A percentile compares a stretch with the other conserved stretches of the same genome.
These are phyloP conservation scores for Hemerocallis citrina DNA, from an alignment of 106 monocot genomes.

Conservation along the genomic window DNA sequence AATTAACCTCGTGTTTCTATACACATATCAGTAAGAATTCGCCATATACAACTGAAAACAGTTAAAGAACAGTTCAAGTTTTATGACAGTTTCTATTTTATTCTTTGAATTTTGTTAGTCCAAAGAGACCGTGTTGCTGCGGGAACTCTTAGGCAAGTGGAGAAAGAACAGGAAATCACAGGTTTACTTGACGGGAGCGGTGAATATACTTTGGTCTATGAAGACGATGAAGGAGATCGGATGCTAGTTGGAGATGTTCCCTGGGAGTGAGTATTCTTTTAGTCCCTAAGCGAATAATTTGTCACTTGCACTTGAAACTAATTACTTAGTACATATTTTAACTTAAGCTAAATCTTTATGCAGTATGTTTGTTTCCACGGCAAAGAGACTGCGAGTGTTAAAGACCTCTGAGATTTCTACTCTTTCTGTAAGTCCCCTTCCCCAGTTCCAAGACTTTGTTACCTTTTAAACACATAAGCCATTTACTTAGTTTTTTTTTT, in stretches of 20 bases:
- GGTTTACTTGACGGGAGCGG: conserved; percentile 68
- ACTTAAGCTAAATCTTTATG: not conserved
- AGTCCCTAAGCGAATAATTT: too few species aligned
- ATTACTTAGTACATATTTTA: too few species aligned
- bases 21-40: too few species aligned
- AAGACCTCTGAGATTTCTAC: conserved; percentile 24
- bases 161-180: conserved; percentile 23
- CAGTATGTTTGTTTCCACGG: conserved; percentile 28
- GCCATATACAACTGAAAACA: too few species aligned
- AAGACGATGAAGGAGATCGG: conserved; percentile 78
- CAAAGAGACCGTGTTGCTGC: conserved; percentile 37
- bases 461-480: too few species aligned
- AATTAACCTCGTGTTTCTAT: too few species aligned
- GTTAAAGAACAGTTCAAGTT: too few species aligned
- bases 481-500: too few species aligned
- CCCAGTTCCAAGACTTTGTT: too few species aligned
- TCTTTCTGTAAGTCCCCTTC: conserved; percentile 8
- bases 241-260: conserved; percentile 84
- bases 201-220: conserved; percentile 77
- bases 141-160: too few species aligned
- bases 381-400: conserved; percentile 26
- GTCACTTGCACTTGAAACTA: too few species aligned
- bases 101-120: conserved; percentile 16
- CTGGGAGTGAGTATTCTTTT: conserved; percentile 78
- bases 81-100: not conserved